Base-by-base conservation (phyloP, 495 filamentous ascomycete species). In the Penicillium manginii region DNA sequence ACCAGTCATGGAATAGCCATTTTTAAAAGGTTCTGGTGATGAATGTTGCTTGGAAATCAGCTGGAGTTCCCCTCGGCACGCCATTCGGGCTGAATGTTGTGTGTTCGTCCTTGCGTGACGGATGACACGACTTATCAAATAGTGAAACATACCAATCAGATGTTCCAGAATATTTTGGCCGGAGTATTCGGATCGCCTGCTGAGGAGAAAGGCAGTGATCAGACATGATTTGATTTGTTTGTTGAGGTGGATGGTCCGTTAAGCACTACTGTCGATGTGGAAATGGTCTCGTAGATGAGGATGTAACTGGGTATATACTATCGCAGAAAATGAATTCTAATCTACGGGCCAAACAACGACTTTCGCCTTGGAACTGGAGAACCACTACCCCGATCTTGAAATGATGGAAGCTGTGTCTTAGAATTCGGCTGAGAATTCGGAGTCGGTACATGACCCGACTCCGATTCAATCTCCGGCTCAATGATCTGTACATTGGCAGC, bases 21-120 rank as follows among this genome's bases (percentile, higher is more conserved):
- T 52, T 29, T 22, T 52, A 47, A 35, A 32, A 22, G 46, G 17
- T 31, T 1, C n/a, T n/a, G 47, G 21, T 35, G 50, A 39, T 18
- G 17, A 54, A 51, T 18, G 52, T 37, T 67, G 71, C 59, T 70
- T 67, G 65, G 68, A 70, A 73, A 71, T 70, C 64, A 60, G 22
- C 53, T 32, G 49, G 15, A 12, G 52, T 32, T 35, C 49, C 26
- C 21, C 15, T 61, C 52, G 65, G 71, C 71, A 74, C 71, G 71
- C 64, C 69, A 74, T 74, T 61, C 53, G 23, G 58, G 64, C 56
- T 58, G 51, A 58, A 59, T 61, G 60, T 72, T 68, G 62, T 60
- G 62, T 65, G 54, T 67, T 55, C 47, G 23, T 48, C 17, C 53
- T 54, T 57, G 54, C 57, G 51, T 59, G 51, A 59, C 23, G 29